Conservation (phyloP, 495 filamentous ascomycete genomes). For the Penicillium steckii region DNA sequence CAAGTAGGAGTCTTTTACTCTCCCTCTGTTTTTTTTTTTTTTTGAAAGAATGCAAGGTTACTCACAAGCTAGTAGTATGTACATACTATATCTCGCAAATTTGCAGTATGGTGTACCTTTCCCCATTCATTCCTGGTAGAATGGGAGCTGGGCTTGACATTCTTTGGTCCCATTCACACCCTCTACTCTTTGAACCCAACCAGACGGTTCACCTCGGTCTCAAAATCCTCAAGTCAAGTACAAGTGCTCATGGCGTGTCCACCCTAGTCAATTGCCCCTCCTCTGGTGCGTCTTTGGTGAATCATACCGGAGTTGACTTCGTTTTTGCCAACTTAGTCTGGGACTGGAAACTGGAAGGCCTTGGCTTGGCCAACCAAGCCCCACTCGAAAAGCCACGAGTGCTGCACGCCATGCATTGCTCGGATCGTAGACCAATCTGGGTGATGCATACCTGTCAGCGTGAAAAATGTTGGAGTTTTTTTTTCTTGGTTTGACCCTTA, state of each 20-base stretch:
- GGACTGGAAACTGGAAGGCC: not conserved
- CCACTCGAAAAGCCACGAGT: conserved; percentile 15
- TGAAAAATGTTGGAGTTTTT: not conserved
- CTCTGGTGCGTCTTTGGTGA: not conserved
- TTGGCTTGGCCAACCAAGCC: not conserved
- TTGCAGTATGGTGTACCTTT: no score
- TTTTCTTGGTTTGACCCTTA: not conserved
- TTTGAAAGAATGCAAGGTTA: no score
- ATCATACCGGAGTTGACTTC: not conserved
- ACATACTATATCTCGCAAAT: no score
- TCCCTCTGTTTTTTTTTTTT: no score
- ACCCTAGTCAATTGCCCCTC: no score
- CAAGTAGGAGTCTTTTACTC: no score
- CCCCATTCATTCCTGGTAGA: not conserved
- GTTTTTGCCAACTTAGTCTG: not conserved
- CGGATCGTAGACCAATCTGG: conserved; percentile 9
- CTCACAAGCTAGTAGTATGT: not conserved
- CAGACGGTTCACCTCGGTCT: not conserved
- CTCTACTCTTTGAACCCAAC: not conserved
- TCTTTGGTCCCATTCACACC: not conserved
- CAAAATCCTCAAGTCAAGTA: not conserved
- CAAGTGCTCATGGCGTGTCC: no score
- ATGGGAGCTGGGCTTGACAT: not conserved
- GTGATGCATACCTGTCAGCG: not conserved
- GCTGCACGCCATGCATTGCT: conserved; percentile 23